A percentile compares a stretch with the other conserved stretches of the same genome.
Conservation (phyloP, 2,329 filamentous ascomycete genomes). For the Beauveria australis region DNA sequence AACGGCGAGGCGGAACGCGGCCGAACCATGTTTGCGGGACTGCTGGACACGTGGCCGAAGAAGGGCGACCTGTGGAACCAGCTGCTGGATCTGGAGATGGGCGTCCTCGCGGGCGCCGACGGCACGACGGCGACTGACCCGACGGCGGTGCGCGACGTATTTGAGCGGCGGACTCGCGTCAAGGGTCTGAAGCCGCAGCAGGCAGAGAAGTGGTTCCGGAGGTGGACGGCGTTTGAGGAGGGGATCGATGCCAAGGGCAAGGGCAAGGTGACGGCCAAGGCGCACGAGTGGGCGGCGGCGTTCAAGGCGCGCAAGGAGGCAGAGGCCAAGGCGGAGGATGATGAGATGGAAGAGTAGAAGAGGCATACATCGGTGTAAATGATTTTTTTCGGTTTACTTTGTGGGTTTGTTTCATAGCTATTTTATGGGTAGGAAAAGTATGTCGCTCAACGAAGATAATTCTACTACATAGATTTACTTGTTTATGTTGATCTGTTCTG, state of each 20-base stretch:
- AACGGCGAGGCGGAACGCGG: constrained; percentile 83
- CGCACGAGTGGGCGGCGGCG: constrained; percentile 59
- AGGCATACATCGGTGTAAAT: constrained; percentile 7
- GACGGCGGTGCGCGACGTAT: constrained; percentile 62
- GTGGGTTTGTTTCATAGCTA: not conserved
- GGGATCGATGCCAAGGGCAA: constrained; percentile 57
- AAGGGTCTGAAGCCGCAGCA: constrained; percentile 72
- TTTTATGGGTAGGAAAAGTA: constrained; percentile 12
- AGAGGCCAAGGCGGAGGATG: constrained; percentile 22
- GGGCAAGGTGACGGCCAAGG: constrained; percentile 62
- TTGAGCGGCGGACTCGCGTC: constrained; percentile 66
- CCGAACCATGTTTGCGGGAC: constrained; percentile 85
- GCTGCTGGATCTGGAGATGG: constrained; percentile 76
- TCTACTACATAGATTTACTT: not conserved
- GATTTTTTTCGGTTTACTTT: not conserved
- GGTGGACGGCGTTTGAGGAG: constrained; percentile 87
- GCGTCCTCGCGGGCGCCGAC: constrained; percentile 24
- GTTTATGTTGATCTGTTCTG: not conserved
- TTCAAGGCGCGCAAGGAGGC: constrained; percentile 38
- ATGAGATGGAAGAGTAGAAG: constrained; percentile 25
- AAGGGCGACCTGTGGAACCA: constrained; percentile 90
- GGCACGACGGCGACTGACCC: constrained; percentile 38
- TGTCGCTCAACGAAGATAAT: not conserved
- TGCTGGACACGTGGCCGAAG: constrained; percentile 79
- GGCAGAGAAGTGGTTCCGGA: constrained; percentile 81